Conservation (phyloP, 306 rosid genomes). For the Trichosanthes cucumerina region DNA sequence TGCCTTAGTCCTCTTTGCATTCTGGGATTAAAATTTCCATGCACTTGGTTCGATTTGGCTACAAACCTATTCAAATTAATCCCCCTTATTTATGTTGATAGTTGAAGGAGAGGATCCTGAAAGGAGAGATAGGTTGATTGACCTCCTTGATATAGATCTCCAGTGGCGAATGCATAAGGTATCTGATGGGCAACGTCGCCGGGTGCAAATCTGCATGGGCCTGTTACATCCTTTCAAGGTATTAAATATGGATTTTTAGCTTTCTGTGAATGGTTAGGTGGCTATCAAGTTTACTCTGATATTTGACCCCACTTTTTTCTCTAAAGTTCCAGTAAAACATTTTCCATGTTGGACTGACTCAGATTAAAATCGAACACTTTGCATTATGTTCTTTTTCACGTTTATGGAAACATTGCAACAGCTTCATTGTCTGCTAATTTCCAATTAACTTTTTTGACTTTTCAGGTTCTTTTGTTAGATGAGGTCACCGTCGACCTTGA, state of each 20-base stretch:
- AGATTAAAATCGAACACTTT: background rate
- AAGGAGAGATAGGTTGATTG: constrained; percentile 78
- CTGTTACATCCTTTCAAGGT: constrained; percentile 95
- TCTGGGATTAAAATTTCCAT: background rate
- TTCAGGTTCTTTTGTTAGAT: constrained; percentile 86
- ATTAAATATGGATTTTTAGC: background rate
- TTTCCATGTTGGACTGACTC: background rate
- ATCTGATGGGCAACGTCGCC: constrained; percentile 93
- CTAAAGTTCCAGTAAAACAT: background rate
- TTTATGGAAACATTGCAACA: background rate
- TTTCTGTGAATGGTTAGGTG: background rate
- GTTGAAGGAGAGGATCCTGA: constrained; percentile 83
- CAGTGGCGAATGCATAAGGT: constrained; percentile 98
- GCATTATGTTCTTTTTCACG: background rate
- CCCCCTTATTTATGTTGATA: constrained; percentile 24
- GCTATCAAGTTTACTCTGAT: background rate
- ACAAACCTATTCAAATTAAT: background rate
- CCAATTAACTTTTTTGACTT: constrained; percentile 12
- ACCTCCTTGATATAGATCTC: constrained; percentile 81
- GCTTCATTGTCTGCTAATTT: background rate
- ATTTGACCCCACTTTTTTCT: background rate
- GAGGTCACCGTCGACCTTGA: constrained; percentile 96
- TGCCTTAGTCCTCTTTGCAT: background rate
- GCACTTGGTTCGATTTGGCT: background rate
- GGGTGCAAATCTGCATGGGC: constrained; percentile 97